Base-by-base conservation (phyloP, 108 stramenopile species). In the Mediolabrus comicus region DNA sequence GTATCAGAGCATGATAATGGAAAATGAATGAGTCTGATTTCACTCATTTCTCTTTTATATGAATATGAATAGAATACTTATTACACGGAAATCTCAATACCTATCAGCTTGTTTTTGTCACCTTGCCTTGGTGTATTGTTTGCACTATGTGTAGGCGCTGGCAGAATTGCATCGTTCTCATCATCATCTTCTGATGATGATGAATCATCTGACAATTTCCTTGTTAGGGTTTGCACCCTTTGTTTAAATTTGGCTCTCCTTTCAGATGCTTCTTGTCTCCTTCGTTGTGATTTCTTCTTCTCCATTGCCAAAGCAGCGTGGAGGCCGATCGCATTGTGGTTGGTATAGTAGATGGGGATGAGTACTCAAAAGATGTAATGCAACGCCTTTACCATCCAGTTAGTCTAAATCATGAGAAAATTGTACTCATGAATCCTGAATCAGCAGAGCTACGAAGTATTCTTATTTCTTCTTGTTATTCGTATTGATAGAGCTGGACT, bases 371-470 rank as follows among this genome's bases (percentile, higher is more conserved):
- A 27, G 62, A 36, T 14, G 39, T 62, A 19, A 62, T 62, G 62
- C 41, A 62, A 11, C 32, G 62, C 16, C 82, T 83, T 0, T 62
- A 71, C n/a, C 75, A 90, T 62, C 88, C 87, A 83, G 84, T 87
- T 12, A 29, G 24, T 25, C 29, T 62, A 19, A 84, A 86, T 9
- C 54, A 64, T 32, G 83, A 83, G 22, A 67, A 68, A 29, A 88
- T 91, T 53, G 72, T 91, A 17, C 87, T 87, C 19, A 90, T 87
- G 39, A 87, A 85, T 82, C 77, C 84, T 1, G 88, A 86, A 84
- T 84, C 84, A 8, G 89, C 90, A 3, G 90, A 91, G 84, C 71
- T 91, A 86, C 86, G 38, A 91, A 91, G 75, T 83, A 90, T 46
- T n/a, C n/a, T n/a, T n/a, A n/a, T n/a, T n/a, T n/a, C n/a, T n/a